Percentiles rank a stretch among this genome's conserved stretches.
phyloP scores from a whole-genome alignment of 108 stramenopile species.

The Skeletonema marinoi region DNA sequence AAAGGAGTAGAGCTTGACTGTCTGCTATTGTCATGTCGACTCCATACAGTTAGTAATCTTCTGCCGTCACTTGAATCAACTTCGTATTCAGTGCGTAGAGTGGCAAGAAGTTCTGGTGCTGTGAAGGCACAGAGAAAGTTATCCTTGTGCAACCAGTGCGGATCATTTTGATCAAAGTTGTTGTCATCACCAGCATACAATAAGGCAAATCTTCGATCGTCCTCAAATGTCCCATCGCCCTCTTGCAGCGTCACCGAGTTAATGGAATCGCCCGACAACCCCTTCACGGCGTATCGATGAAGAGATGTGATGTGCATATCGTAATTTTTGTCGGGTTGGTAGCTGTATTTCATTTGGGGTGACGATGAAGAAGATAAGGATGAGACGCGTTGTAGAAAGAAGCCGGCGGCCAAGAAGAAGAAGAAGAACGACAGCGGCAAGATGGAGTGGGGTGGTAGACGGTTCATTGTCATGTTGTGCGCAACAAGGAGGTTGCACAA shows the following conservation, averaged over 20 bases:
- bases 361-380: not conserved
- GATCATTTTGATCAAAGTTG: conserved; percentile 25
- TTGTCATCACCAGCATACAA: conserved; percentile 17
- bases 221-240: conserved; percentile 59
- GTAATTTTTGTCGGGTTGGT: conserved; percentile 14
- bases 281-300: conserved; percentile 67
- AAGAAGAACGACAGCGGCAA: not conserved
- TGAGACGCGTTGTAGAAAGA: not conserved
- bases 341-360: not conserved
- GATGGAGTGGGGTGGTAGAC: not conserved
- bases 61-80: conserved; percentile 13
- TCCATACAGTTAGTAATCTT: conserved; percentile 39
- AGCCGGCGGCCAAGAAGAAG: not conserved
- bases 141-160: conserved; percentile 68
- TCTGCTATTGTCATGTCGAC: conserved; percentile 8
- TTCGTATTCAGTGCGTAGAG: conserved; percentile 25
- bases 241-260: conserved; percentile 19
- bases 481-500: too few species aligned
- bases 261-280: conserved; percentile 47
- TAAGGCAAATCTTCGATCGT: conserved; percentile 69
- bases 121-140: conserved; percentile 74
- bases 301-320: conserved; percentile 42
- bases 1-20: conserved; percentile 22
- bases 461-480: not conserved
- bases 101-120: conserved; percentile 54